Conservation (phyloP, 2,329 filamentous ascomycete species). For the Fusarium euwallaceae region DNA sequence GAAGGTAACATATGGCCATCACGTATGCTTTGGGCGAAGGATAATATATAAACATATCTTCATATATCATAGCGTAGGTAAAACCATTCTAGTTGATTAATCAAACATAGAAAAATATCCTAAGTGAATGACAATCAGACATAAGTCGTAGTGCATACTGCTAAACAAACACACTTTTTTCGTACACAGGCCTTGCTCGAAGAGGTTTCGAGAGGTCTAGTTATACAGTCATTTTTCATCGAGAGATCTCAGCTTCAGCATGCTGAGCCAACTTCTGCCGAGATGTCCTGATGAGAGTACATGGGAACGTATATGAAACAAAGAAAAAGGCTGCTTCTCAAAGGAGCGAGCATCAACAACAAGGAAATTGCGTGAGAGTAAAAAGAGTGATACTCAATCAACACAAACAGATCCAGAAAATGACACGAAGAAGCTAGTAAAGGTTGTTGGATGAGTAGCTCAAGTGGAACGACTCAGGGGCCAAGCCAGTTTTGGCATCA, state of each 20-base stretch:
- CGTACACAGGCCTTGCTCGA: not conserved
- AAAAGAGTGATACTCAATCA: not conserved
- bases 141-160: not conserved
- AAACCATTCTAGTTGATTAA: not conserved
- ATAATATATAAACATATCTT: not conserved
- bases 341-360: not conserved
- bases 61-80: not conserved
- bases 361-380: not conserved
- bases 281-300: not conserved
- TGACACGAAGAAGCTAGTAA: not conserved
- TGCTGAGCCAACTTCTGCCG: fast-evolving
- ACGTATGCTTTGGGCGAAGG: not conserved
- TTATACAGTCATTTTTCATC: not conserved
- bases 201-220: not conserved
- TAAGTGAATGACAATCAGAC: not conserved
- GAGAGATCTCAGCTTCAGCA: not conserved
- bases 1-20: not conserved
- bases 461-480: not conserved
- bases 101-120: not conserved
- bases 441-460: not conserved
- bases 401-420: not conserved
- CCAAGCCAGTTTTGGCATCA: constrained; percentile 9
- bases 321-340: constrained; percentile 1
- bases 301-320: not conserved
- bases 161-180: not conserved